Evolutionary conservation across 768 basidiomycete genomes (phyloP).

Genomic region (Amanita subjunquillea): DNA sequence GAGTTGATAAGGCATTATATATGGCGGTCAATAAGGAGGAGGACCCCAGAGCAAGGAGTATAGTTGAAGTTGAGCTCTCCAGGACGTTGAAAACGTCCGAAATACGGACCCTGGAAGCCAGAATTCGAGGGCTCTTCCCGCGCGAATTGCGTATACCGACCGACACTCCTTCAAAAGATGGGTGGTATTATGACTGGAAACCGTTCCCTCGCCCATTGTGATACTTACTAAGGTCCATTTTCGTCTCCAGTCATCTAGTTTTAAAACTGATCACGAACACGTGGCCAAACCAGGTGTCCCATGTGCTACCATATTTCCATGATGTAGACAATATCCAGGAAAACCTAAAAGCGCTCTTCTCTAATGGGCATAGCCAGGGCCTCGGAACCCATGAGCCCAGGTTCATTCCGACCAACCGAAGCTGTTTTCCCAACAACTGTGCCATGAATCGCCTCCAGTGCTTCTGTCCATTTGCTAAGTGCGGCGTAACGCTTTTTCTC

Average conservation of each 20-base stretch:
- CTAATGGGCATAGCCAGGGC: conserved; percentile 14
- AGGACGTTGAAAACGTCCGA: conserved; percentile 59
- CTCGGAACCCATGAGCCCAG: conserved; percentile 22
- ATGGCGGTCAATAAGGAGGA: conserved; percentile 65
- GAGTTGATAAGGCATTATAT: conserved; percentile 48
- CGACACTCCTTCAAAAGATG: conserved; percentile 71
- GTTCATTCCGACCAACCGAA: conserved; percentile 27
- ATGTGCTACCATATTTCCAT: background rate
- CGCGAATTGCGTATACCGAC: conserved; percentile 79
- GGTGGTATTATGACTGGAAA: conserved; percentile 86
- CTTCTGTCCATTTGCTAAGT: conserved; percentile 72
- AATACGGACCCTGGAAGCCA: conserved; percentile 62
- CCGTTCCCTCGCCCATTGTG: conserved; percentile 46
- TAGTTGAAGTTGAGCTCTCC: conserved; percentile 44
- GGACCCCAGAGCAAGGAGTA: conserved; percentile 57
- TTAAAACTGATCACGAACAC: background rate
- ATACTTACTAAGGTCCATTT: conserved; percentile 10
- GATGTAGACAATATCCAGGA: conserved; percentile 8
- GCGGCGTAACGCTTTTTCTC: conserved; percentile 83
- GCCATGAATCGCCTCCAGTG: conserved; percentile 69
- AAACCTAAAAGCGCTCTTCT: conserved; percentile 20
- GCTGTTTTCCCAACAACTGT: conserved; percentile 69
- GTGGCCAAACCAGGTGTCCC: background rate
- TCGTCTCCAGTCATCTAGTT: background rate
- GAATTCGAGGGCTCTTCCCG: conserved; percentile 77